Evolutionary conservation across 2,329 filamentous ascomycete genomes (phyloP).

Genomic region (Fusarium scirpi): DNA sequence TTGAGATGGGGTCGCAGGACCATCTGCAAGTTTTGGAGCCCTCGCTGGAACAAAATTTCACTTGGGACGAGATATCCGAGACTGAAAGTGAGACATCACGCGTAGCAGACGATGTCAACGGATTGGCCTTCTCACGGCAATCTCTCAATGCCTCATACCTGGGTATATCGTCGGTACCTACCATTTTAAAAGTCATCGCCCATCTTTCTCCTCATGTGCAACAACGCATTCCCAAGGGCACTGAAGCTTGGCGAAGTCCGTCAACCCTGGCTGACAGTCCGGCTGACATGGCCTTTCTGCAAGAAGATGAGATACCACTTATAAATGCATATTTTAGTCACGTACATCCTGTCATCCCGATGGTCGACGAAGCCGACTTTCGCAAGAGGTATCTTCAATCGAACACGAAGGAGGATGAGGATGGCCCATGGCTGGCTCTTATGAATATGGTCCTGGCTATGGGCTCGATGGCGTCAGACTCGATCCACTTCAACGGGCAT

Average conservation of each 20-base stretch:
- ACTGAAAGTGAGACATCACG: background rate
- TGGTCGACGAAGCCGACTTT: constrained; percentile 79
- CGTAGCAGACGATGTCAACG: constrained; percentile 50
- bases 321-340: constrained; percentile 77
- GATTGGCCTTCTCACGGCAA: constrained; percentile 69
- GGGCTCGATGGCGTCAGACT: constrained; percentile 76
- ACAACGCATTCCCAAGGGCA: constrained; percentile 51
- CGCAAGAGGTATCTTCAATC: constrained; percentile 44
- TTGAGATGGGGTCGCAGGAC: background rate
- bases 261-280: background rate
- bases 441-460: constrained; percentile 83
- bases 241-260: constrained; percentile 9
- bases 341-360: constrained; percentile 77
- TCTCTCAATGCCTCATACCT: constrained; percentile 66
- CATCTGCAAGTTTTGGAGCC: constrained; percentile 9
- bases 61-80: constrained; percentile 24
- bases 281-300: background rate
- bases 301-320: background rate
- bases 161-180: constrained; percentile 71
- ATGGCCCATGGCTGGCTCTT: constrained; percentile 72
- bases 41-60: background rate
- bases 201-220: constrained; percentile 60
- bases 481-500: constrained; percentile 68
- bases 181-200: constrained; percentile 59
- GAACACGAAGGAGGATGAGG: constrained; percentile 67